phyloP scores from a whole-genome alignment of 2,329 filamentous ascomycete genomes.

The Neospermospora avenae region DNA sequence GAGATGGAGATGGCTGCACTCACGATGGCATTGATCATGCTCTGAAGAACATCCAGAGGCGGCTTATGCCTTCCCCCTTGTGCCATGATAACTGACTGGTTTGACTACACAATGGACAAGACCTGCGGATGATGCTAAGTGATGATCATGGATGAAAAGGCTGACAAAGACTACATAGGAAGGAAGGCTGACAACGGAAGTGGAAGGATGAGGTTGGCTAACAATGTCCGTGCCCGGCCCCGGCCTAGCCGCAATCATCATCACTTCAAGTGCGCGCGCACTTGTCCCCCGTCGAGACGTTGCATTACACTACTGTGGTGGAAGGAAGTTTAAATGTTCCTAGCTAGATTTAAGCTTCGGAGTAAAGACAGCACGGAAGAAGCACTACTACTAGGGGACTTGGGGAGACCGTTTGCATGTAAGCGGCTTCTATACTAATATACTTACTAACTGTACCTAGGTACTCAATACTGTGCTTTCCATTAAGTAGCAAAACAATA shows the following conservation, averaged over 20 bases:
- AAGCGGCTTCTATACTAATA: too few species aligned
- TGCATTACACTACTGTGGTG: neutral
- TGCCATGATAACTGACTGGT: constrained; percentile 13
- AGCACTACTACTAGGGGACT: neutral
- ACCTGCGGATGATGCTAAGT: neutral
- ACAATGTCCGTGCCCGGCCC: neutral
- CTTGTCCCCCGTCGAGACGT: neutral
- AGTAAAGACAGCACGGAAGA: neutral
- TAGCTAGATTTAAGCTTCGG: neutral
- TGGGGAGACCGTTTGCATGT: neutral
- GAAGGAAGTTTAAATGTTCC: neutral
- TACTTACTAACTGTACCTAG: too few species aligned
- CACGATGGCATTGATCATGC: constrained; percentile 54
- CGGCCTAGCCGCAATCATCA: neutral
- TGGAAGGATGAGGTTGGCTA: neutral
- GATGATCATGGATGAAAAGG: neutral
- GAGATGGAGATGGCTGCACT: constrained; percentile 29
- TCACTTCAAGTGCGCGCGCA: too few species aligned
- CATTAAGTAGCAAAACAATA: too few species aligned
- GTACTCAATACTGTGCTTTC: too few species aligned
- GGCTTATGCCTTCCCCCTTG: constrained; percentile 23
- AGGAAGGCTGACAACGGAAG: neutral
- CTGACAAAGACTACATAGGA: neutral
- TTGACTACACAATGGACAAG: neutral
- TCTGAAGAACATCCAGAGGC: constrained; percentile 43